A percentile compares a stretch with the other conserved stretches of the same genome.
Conservation (phyloP, 306 rosid genomes). For the Luffa acutangula region DNA sequence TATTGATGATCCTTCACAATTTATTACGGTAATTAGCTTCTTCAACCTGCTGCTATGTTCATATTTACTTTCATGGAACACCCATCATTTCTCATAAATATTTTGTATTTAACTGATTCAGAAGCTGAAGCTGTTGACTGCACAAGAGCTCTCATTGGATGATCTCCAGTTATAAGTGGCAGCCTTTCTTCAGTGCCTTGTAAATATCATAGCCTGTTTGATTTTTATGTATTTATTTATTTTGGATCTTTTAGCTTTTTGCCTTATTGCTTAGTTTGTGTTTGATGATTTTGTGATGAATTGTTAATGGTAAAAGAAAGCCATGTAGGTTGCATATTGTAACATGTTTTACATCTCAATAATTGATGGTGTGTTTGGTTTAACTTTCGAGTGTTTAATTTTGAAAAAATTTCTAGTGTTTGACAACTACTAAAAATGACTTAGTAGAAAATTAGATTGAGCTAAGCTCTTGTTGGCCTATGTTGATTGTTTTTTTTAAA, state of each 20-base stretch:
- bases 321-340: background rate
- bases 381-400: too few species aligned
- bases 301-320: background rate
- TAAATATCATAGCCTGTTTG: background rate
- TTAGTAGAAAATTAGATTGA: too few species aligned
- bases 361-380: too few species aligned
- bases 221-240: background rate
- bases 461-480: too few species aligned
- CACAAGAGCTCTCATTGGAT: slow-evolving; percentile 62
- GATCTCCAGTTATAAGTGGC: slow-evolving; percentile 63
- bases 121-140: slow-evolving; percentile 70
- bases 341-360: background rate
- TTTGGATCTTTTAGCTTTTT: too few species aligned
- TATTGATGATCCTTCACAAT: slow-evolving; percentile 85
- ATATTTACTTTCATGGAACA: background rate
- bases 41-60: background rate
- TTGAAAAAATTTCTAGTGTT: too few species aligned
- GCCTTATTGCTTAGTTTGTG: background rate
- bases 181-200: background rate
- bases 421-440: too few species aligned
- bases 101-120: slow-evolving; percentile 24
- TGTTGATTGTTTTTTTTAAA: too few species aligned
- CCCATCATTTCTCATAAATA: background rate
- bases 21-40: slow-evolving; percentile 45
- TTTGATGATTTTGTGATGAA: background rate